Conservation (phyloP, 225 moss, liverwort and hornwort genomes). For the Sphagnum tenellum region DNA sequence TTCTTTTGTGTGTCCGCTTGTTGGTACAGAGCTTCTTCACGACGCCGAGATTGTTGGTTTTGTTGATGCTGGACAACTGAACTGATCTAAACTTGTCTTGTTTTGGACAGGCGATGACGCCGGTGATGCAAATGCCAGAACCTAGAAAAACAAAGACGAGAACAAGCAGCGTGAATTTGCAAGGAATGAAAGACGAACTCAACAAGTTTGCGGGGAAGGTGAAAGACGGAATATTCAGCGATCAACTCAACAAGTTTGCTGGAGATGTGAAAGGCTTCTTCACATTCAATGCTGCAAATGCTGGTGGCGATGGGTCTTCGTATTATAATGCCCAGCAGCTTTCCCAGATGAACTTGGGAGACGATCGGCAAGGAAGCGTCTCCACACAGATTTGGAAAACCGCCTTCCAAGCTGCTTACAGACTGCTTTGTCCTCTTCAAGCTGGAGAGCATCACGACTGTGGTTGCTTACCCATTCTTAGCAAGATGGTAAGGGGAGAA, state of each 20-base stretch:
- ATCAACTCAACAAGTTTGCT: constrained; percentile 42
- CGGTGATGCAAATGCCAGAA: constrained; percentile 51
- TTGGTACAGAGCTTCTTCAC: too few species aligned
- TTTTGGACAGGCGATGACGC: constrained; percentile 57
- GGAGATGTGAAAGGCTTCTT: constrained; percentile 54
- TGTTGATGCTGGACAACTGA: too few species aligned
- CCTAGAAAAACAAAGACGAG: constrained; percentile 15
- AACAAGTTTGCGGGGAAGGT: constrained; percentile 35
- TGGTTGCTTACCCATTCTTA: constrained; percentile 72
- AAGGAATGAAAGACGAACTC: constrained; percentile 31
- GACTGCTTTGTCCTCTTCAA: constrained; percentile 69
- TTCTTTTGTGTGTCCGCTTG: too few species aligned
- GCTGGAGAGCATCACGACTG: constrained; percentile 75
- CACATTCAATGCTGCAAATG: constrained; percentile 33
- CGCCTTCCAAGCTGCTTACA: constrained; percentile 59
- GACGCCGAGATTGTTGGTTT: too few species aligned
- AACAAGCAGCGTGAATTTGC: constrained; percentile 17
- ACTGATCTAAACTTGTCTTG: too few species aligned
- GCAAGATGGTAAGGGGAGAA: constrained; percentile 47
- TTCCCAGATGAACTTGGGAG: constrained; percentile 41
- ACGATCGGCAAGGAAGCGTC: constrained; percentile 76
- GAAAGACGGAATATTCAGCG: constrained; percentile 15
- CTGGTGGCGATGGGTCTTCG: constrained; percentile 4
- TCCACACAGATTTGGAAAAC: constrained; percentile 78
- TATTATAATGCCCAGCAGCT: constrained; percentile 8